Evolutionary conservation across 768 basidiomycete genomes (phyloP), one percentile per base, ranked within the genome.

Genomic region (Boletus bicolor): DNA sequence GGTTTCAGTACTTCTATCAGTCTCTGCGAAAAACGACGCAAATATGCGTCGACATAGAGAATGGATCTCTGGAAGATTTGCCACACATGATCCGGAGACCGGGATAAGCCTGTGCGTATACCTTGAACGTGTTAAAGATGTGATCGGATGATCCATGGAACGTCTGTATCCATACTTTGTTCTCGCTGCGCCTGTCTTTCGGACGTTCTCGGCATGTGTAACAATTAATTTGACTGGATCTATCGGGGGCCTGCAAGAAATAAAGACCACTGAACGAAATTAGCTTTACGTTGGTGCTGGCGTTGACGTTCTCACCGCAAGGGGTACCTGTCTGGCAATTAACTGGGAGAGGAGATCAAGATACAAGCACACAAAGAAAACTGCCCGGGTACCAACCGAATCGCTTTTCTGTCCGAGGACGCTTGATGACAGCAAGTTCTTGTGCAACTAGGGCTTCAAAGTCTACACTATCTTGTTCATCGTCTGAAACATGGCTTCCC

Each of bases 291-390:
- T 39, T 19, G 36, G 51, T 47, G 43, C 36, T 54, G 26, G 53
- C 52, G 8, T 39, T 12, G 30, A 26, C 12, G 15, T 5, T 42
- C 51, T 37, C 68, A 92, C 91, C 83, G 54, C 91, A 93, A 42
- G 84, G 81, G 0, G 90, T 92, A 64, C 89, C 86, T 4, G 89
- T 91, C 64, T 83, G 82, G 59, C 86, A 90, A 64, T 84, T 93
- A 6, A 73, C 91, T 93, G 57, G 12, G 44, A 36, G 55, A 60
- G 30, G 54, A 49, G 30, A 44, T 36, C 42, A 56, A 56, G 39
- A 49, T 9, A 19, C 15, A 39, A 12, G 10, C 12, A 43, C 50
- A 11, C 21, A 38, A 11, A 21, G 3, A 32, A 19, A 19, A 34
- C 8, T 4, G 46, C 10, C 15, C 7, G 17, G 12, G 19, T 15